Evolutionary conservation across 495 filamentous ascomycete species (phyloP).

Genomic region (Halenospora varia): DNA sequence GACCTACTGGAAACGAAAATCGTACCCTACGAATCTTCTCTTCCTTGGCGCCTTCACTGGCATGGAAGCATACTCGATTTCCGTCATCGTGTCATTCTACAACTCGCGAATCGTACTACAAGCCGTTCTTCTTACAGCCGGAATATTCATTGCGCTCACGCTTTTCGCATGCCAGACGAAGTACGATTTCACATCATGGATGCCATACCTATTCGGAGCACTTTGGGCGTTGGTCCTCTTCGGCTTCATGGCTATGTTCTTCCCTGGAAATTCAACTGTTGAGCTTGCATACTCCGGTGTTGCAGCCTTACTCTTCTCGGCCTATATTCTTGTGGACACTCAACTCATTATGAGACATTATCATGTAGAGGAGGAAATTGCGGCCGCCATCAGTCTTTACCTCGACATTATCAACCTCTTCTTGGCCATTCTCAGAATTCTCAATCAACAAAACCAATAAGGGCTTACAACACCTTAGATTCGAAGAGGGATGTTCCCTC

Average conservation of each 20-base stretch:
- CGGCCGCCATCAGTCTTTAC: slow-evolving; percentile 91
- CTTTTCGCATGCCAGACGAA: slow-evolving; percentile 96
- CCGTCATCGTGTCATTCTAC: slow-evolving; percentile 87
- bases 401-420: slow-evolving; percentile 97
- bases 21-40: slow-evolving; percentile 89
- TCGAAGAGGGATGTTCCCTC: not conserved
- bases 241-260: slow-evolving; percentile 82
- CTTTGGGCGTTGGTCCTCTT: slow-evolving; percentile 90
- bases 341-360: slow-evolving; percentile 93
- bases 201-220: slow-evolving; percentile 87
- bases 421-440: slow-evolving; percentile 83
- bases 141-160: slow-evolving; percentile 89
- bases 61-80: slow-evolving; percentile 90
- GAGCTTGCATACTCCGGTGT: slow-evolving; percentile 83
- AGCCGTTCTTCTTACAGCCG: slow-evolving; percentile 84
- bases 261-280: slow-evolving; percentile 70
- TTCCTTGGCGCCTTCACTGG: slow-evolving; percentile 91
- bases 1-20: slow-evolving; percentile 97
- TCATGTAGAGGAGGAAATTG: slow-evolving; percentile 98
- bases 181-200: slow-evolving; percentile 96
- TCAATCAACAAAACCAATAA: slow-evolving; percentile 87
- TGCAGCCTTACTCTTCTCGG: slow-evolving; percentile 83
- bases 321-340: slow-evolving; percentile 93
- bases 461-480: not conserved
- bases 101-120: slow-evolving; percentile 76